Evolutionary conservation across 176 grass and related monocot species (phyloP).

Genomic region (Cenchrus purpureus): DNA sequence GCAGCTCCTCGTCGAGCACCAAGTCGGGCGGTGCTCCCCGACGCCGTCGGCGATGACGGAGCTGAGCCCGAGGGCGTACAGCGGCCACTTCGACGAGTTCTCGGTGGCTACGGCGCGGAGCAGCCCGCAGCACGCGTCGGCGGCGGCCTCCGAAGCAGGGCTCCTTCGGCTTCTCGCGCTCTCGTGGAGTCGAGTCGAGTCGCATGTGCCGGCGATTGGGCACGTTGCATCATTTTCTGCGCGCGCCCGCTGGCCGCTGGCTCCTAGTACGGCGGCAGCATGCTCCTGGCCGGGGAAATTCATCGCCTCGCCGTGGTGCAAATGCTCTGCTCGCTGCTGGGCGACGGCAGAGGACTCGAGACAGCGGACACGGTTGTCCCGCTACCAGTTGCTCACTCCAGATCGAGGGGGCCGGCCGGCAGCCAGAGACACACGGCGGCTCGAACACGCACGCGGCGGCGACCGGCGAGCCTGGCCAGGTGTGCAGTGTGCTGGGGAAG

Average conservation of each 20-base stretch:
- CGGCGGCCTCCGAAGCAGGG: neutral
- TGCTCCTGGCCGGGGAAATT: too few relatives aligned
- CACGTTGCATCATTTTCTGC: slow-evolving; percentile 20
- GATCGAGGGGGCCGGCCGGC: too few relatives aligned
- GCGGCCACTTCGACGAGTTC: slow-evolving; percentile 59
- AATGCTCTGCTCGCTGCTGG: neutral
- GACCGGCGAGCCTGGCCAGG: neutral
- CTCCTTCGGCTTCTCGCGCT: neutral
- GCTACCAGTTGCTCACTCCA: too few relatives aligned
- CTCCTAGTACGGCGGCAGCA: too few relatives aligned
- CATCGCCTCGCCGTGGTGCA: neutral
- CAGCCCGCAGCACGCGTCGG: slow-evolving; percentile 46
- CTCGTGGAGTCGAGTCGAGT: neutral
- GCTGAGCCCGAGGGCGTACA: slow-evolving; percentile 57
- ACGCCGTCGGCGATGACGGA: slow-evolving; percentile 41
- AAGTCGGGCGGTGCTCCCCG: slow-evolving; percentile 41
- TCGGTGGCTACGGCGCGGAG: slow-evolving; percentile 46
- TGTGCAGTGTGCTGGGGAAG: neutral
- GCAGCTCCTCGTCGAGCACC: slow-evolving; percentile 28
- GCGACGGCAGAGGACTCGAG: too few relatives aligned
- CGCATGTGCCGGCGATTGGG: neutral
- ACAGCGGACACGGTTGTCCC: neutral
- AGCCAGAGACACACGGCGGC: too few relatives aligned
- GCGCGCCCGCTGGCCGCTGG: neutral
- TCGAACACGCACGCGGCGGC: neutral